Base-by-base conservation (phyloP, 305 asterid genomes). In the Solanum hybrid region DNA sequence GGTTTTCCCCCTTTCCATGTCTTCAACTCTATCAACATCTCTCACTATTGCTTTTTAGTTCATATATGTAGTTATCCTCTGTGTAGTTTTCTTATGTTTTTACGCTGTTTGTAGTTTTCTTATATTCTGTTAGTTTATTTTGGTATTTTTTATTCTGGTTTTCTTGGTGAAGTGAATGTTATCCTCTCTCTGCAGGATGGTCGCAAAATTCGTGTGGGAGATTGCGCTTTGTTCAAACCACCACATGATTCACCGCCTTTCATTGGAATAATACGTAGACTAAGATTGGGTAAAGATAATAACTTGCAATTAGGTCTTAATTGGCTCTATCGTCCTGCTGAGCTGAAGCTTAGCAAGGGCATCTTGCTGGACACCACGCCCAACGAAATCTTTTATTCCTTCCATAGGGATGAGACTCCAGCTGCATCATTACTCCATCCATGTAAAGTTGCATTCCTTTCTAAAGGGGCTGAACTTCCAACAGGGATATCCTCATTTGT, bases 401-500 rank as follows among this genome's bases (percentile, higher is more conserved):
- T 91, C 86, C 94, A 92, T 37, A 24, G 91, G 91, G 96, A 98
- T 95, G 95, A 96, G 92, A 92, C 92, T 90, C 95, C 97, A 84
- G 97, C 98, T 88, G 98, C 98, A 34, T 95, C 99, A 34, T 95
- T 96, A 87, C 96, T 96, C 51, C 99, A 98, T 94, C 99, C 98
- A 32, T 96, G 99, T 93, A 96, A 94, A 95, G 99, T 98, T 92
- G 98, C 99, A 89, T 98, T 98, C 93, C 99, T 98, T 91, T 96
- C 98, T 85, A 92, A 92, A 93, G 98, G 98, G 88, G 95, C 92
- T 87, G 98, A 94, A 92, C 99, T 97, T 93, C 98, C 97, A 37
- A 79, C 94, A 40, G 96, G 98, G 92, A 91, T 92, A 92, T 95
- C 98, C 82, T 96, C 98, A 73, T 96, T 94, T 92, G 93, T 98